Evolutionary conservation across 164 flowering plant genomes (phyloP).

Genomic region (Magnolia changhungtana): DNA sequence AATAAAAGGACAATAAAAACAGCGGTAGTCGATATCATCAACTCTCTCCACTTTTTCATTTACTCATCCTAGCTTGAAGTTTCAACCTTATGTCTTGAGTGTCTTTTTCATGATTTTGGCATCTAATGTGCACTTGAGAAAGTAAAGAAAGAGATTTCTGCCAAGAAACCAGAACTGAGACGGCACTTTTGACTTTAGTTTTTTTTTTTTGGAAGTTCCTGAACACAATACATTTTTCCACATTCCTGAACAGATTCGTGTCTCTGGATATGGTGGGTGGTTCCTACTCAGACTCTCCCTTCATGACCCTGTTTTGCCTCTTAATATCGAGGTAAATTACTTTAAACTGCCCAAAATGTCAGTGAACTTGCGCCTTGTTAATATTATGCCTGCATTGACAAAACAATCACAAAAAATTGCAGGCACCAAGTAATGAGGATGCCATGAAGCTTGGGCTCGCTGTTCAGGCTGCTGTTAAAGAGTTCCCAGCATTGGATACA

Average conservation of each 20-base stretch:
- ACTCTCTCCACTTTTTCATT: too few relatives aligned
- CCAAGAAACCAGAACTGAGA: not conserved
- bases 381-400: not conserved
- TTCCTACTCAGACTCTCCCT: slow-evolving; percentile 93
- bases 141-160: not conserved
- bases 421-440: slow-evolving; percentile 78
- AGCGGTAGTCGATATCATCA: too few relatives aligned
- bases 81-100: too few relatives aligned
- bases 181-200: not conserved
- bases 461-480: slow-evolving; percentile 65
- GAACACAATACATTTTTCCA: not conserved
- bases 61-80: too few relatives aligned
- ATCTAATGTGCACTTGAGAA: too few relatives aligned
- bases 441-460: slow-evolving; percentile 75
- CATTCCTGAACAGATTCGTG: slow-evolving; percentile 55
- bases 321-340: slow-evolving; percentile 77
- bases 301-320: slow-evolving; percentile 96
- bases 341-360: not conserved
- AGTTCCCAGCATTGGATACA: slow-evolving; percentile 72
- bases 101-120: too few relatives aligned
- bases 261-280: slow-evolving; percentile 95
- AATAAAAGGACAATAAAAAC: too few relatives aligned
- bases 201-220: not conserved
- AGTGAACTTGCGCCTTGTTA: not conserved
- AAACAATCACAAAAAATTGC: slow-evolving; percentile 1